Base-by-base conservation (phyloP, 176 grass and related monocot genomes). In the Elaeis guineensis region DNA sequence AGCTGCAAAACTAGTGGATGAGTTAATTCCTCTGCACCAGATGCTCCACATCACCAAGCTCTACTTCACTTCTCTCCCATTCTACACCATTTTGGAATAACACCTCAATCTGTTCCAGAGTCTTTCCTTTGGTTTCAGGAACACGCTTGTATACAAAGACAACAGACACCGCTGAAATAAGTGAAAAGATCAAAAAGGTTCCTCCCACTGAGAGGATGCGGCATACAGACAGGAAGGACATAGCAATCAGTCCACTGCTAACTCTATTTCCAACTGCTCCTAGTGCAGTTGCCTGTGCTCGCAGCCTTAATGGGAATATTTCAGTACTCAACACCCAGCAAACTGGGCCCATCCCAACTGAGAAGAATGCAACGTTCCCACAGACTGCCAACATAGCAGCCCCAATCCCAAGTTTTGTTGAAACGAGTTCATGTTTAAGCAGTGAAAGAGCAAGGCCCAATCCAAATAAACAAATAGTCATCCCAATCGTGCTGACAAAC, bases 361-460 rank as follows among this genome's bases (percentile, higher is more conserved):
- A 89, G 65, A 89, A 89, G 49, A 89, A 89, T 11, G 85, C 80
- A 0, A 89, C 85, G 66, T 89, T 79, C 39, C 85, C 85, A 44
- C 80, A 89, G 5, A 89, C 85, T 4, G 76, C 32, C 32, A 73
- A 3, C 20, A 89, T 61, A 29, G 76, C 80, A 9, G 80, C 25
- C 7, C 55, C 63, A 3, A 83, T 72, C 17, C 72, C 80, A 0
- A 59, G 48, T 16, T 29, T 39, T 72, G 35, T 50, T 16, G 80
- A 62, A 49, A 83, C 76, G 25, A 71, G 49, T 6, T 74, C 68
- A 49, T 83, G 61, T 16, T 50, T 49, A 12, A 89, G 72, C 75
- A 80, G 55, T 30, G 20, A 58, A 59, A 89, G 85, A 18, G 76
- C 52, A 5, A 58, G 9, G 14, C 78, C 57, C 9, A 89, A 72